Base-by-base conservation (phyloP, 2,329 filamentous ascomycete genomes). In the Epichloe elymi region DNA sequence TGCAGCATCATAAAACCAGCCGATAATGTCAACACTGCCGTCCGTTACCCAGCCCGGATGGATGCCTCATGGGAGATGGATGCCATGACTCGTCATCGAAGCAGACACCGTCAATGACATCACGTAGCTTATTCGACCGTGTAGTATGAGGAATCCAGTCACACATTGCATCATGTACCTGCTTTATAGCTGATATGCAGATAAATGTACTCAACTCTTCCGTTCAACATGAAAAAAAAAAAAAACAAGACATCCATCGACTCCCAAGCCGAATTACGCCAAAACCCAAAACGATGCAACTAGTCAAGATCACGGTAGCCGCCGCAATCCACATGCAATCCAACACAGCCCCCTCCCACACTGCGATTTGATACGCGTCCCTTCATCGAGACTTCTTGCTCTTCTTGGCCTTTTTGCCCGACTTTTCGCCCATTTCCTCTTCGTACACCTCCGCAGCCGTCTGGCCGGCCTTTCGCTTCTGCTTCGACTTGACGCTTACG, bases 401-500 rank as follows among this genome's bases (percentile, higher is more conserved):
- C 60, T 70, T 71, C 65, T 74, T 74, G 10, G 60, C 58, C 67
- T 78, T 82, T 65, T 80, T 82, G 63, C 78, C 77, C 61, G 78
- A 71, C 61, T 74, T 75, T 26, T 72, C 75, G 36, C 74, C 80
- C 51, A 80, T 70, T 47, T 70, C 75, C 61, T 82, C 73, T 49
- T 82, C 80, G 58, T 82, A 83, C 15, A 83, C 74, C 60, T 84
- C 81, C 20, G 70, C 72, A 4, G 79, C 80, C 15, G 76, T 79
- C 52, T 67, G 66, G 8, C 70, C 73, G 0, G 80, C 85, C 70
- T 94, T 94, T 59, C 88, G 75, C 74, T 93, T 91, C 56, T 65
- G 59, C 68, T 89, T 88, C n/a, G 82, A 80, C 74, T 90, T 93
- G 51, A 97, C 80, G 63, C 86, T 90, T 30, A 96, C 88, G 0